phyloP scores from a whole-genome alignment of 2,329 filamentous ascomycete genomes.

The Rutstroemia sydowiana region DNA sequence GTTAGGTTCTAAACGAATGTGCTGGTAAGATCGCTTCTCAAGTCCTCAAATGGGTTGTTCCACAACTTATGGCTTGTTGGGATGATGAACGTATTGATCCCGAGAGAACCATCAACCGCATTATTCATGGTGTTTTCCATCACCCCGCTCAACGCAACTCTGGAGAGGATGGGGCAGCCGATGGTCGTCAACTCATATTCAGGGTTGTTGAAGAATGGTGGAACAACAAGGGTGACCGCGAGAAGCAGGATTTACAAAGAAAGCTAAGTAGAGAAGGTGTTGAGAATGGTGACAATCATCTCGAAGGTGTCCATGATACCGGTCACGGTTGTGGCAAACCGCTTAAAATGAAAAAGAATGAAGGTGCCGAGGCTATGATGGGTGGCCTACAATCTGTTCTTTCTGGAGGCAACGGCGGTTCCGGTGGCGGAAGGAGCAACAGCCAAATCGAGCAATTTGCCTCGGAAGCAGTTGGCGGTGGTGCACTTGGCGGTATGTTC shows the following conservation, averaged over 20 bases:
- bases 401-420: conserved; percentile 16
- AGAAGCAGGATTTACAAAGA: conserved; percentile 59
- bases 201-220: conserved; percentile 78
- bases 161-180: conserved; percentile 61
- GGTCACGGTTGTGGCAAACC: conserved; percentile 76
- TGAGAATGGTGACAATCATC: conserved; percentile 72
- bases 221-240: conserved; percentile 54
- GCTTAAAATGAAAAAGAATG: conserved; percentile 64
- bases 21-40: conserved; percentile 76
- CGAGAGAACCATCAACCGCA: conserved; percentile 62
- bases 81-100: conserved; percentile 69
- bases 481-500: conserved; percentile 62
- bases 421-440: conserved; percentile 32
- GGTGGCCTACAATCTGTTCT: conserved; percentile 46
- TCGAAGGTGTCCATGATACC: conserved; percentile 72
- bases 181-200: conserved; percentile 74
- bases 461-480: conserved; percentile 51
- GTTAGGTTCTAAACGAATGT: conserved; percentile 68
- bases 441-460: conserved; percentile 39
- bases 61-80: conserved; percentile 82
- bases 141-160: conserved; percentile 72
- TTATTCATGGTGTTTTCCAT: conserved; percentile 77
- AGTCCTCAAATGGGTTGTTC: conserved; percentile 77
- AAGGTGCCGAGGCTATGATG: conserved; percentile 46
- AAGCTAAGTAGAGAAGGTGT: conserved; percentile 77